Conservation (phyloP, 2,329 filamentous ascomycete species). For the Neoscytalidium dimidiatum region DNA sequence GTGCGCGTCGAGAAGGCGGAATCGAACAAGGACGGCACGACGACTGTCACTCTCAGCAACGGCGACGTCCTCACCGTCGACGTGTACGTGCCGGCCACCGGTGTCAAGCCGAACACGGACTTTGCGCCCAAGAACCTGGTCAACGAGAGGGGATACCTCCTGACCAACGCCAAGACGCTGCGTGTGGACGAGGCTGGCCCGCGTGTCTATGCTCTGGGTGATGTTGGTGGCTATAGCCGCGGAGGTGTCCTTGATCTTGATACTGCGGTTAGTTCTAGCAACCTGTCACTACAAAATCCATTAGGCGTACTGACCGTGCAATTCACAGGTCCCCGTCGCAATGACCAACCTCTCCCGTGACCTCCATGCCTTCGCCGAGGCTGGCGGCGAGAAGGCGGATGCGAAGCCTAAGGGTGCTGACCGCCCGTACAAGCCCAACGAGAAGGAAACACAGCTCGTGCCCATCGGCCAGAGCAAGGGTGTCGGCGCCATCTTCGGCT, state of each 20-base stretch:
- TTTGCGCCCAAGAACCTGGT: constrained; percentile 30
- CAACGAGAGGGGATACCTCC: constrained; percentile 30
- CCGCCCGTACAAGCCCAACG: constrained; percentile 24
- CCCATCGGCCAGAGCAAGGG: constrained; percentile 29
- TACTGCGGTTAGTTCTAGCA: constrained; percentile 22
- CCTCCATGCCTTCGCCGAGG: constrained; percentile 34
- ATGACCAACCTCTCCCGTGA: constrained; percentile 51
- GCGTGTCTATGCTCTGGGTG: constrained; percentile 37
- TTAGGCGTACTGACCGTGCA: neutral
- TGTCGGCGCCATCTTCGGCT: constrained; percentile 33
- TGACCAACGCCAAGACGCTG: constrained; percentile 27
- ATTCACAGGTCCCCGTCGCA: constrained; percentile 37
- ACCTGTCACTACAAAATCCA: no score
- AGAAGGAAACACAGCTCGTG: constrained; percentile 29
- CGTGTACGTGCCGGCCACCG: constrained; percentile 35
- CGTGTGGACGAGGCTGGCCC: constrained; percentile 27
- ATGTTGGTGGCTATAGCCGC: constrained; percentile 33
- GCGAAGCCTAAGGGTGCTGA: constrained; percentile 23
- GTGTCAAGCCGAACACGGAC: constrained; percentile 30
- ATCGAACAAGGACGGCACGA: constrained; percentile 36
- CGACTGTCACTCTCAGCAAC: constrained; percentile 36
- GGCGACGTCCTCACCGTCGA: constrained; percentile 45
- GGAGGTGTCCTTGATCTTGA: constrained; percentile 36
- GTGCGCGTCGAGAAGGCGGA: constrained; percentile 18
- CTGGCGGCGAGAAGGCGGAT: constrained; percentile 7